A percentile compares a stretch with the other conserved stretches of the same genome.
Evolutionary conservation across 176 grass and related monocot genomes (phyloP).

Genomic region (Eremochloa ophiuroides): DNA sequence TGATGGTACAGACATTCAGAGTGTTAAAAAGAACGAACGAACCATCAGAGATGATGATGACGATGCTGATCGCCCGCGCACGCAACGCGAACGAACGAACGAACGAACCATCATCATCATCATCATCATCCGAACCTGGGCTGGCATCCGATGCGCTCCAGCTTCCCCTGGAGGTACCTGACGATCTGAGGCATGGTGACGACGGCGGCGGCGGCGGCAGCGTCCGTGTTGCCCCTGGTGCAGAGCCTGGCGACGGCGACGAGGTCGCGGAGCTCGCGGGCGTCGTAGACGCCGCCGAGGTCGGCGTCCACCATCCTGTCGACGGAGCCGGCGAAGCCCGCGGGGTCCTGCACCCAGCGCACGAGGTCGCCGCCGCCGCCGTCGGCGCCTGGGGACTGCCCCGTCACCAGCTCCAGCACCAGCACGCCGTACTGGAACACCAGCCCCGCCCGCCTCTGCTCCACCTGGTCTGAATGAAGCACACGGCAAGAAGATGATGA

Average conservation of each 20-base stretch:
- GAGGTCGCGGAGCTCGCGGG: conserved; percentile 72
- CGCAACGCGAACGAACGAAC: background rate
- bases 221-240: conserved; percentile 40
- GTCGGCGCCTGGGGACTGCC: conserved; percentile 66
- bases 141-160: background rate
- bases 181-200: conserved; percentile 75
- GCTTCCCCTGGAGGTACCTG: conserved; percentile 70
- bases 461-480: conserved; percentile 39
- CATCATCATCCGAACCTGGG: conserved; percentile 5
- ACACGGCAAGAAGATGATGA: background rate
- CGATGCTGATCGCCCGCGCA: background rate
- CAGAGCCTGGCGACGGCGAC: conserved; percentile 77
- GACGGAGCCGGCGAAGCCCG: conserved; percentile 56
- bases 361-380: conserved; percentile 71
- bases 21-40: background rate
- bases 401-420: conserved; percentile 91
- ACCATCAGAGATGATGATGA: background rate
- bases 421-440: conserved; percentile 90
- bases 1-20: background rate
- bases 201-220: background rate
- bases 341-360: conserved; percentile 78
- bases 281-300: conserved; percentile 72
- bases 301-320: conserved; percentile 94
- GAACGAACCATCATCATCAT: no score
- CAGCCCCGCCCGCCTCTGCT: conserved; percentile 51